Evolutionary conservation across 805 yeast genomes (phyloP).

Genomic region (Jamesozyma gamospora): DNA sequence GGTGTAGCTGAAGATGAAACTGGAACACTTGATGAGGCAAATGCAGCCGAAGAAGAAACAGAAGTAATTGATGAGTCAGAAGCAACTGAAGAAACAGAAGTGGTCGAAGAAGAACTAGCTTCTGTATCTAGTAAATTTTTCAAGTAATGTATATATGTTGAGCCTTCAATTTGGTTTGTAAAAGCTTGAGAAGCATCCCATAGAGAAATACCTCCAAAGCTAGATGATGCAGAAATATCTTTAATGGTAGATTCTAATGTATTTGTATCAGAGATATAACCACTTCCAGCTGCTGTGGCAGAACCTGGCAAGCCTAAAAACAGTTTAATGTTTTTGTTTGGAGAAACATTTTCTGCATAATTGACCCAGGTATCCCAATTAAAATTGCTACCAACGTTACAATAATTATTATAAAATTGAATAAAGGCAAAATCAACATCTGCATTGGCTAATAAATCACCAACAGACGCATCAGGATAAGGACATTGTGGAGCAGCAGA

Average conservation of each 20-base stretch:
- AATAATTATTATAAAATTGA: constrained; percentile 84
- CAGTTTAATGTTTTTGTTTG: constrained; percentile 59
- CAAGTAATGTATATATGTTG: constrained; percentile 35
- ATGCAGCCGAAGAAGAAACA: constrained; percentile 11
- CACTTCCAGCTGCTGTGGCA: constrained; percentile 45
- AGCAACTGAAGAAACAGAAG: constrained; percentile 12
- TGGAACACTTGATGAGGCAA: constrained; percentile 7
- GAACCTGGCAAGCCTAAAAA: constrained; percentile 71
- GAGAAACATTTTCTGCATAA: constrained; percentile 48
- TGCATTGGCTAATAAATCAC: constrained; percentile 47
- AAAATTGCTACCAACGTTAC: constrained; percentile 47
- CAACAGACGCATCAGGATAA: constrained; percentile 66
- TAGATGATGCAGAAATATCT: constrained; percentile 58
- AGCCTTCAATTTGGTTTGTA: constrained; percentile 37
- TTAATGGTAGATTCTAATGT: constrained; percentile 42
- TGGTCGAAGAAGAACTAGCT: constrained; percentile 2
- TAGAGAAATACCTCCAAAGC: constrained; percentile 78
- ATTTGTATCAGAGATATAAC: constrained; percentile 45
- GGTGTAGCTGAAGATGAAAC: constrained; percentile 3
- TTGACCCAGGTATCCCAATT: constrained; percentile 66
- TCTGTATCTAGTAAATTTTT: constrained; percentile 32
- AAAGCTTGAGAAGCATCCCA: constrained; percentile 86
- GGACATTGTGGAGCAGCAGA: constrained; percentile 93
- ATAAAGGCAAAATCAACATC: constrained; percentile 72
- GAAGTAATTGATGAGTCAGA: constrained; percentile 8